Evolutionary conservation across 2,329 filamentous ascomycete genomes (phyloP), one percentile per base, ranked within the genome.

Genomic region (Phaeosphaeriaceae sp.): DNA sequence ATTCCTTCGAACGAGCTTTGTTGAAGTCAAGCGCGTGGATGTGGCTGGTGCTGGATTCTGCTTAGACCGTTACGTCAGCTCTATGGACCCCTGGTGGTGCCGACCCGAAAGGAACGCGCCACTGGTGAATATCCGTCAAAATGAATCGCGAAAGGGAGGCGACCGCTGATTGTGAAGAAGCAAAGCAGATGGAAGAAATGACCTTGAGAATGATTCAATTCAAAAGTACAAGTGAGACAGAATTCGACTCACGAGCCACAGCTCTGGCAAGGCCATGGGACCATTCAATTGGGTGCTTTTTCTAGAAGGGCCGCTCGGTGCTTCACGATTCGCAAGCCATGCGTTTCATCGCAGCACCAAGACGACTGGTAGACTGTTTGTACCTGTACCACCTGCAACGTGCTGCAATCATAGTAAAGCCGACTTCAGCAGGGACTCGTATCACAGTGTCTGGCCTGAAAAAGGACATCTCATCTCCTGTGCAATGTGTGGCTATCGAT

Each of bases 401-500:
- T 15, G 31, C 3, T 36, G 11, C 13, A 36, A 5, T 5, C 31
- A 36, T 36, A 36, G 13, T 13, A 36, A 11, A 36, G 31, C 31
- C 31, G 31, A 11, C 31, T 11, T 36, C 11, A 11, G 31, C 19
- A 15, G 21, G 19, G 19, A 20, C 42, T 45, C 42, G n/a, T 22
- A 20, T 21, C 31, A 36, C 31, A 36, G 31, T 36, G 13, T 36
- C 31, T 36, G 31, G 11, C 31, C 31, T 36, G 31, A 21, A 21
- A 11, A 10, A 45, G 42, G 42, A 20, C 19, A 45, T 45, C 19
- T 20, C 19, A 45, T 36, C 42, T 45, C 42, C 42, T 11, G 19
- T 45, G 42, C 42, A 45, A 45, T 45, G 5, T 20, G 42, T 45
- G 42, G 42, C 58, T 63, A 67, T 68, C 61, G 60, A 69, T 63